Percentiles rank a stretch among this genome's conserved stretches.
Evolutionary conservation across 1,284 basidiomycete species (phyloP).

Genomic region (Inonotus obliquus): DNA sequence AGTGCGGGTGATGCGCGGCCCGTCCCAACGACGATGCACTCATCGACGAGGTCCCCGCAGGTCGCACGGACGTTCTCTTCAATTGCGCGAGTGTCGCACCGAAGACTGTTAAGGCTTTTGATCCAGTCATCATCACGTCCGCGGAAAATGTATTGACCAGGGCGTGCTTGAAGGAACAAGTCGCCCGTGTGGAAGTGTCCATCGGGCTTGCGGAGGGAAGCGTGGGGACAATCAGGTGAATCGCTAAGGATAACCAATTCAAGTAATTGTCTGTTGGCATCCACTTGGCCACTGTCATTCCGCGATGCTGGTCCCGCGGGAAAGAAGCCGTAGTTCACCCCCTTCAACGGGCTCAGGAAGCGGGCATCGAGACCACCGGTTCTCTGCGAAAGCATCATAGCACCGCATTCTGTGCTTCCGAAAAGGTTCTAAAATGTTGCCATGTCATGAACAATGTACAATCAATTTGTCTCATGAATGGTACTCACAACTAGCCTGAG

Average conservation of each 20-base stretch:
- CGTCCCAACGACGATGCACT: slow-evolving; percentile 62
- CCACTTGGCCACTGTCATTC: slow-evolving; percentile 42
- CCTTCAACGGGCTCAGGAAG: slow-evolving; percentile 49
- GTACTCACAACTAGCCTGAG: slow-evolving; percentile 50
- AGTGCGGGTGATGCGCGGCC: slow-evolving; percentile 62
- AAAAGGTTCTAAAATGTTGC: slow-evolving; percentile 50
- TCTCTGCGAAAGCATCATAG: slow-evolving; percentile 52
- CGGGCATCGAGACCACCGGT: slow-evolving; percentile 40
- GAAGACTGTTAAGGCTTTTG: slow-evolving; percentile 66
- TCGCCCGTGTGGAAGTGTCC: slow-evolving; percentile 73
- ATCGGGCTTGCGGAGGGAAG: slow-evolving; percentile 48
- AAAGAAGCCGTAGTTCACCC: slow-evolving; percentile 54
- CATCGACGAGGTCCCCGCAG: slow-evolving; percentile 50
- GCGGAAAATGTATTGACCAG: slow-evolving; percentile 54
- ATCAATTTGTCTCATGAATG: slow-evolving; percentile 17
- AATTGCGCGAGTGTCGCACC: slow-evolving; percentile 69
- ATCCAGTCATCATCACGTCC: slow-evolving; percentile 78
- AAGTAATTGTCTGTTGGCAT: slow-evolving; percentile 45
- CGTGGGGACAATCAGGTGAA: slow-evolving; percentile 62
- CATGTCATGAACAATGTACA: neutral
- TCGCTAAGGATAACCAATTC: slow-evolving; percentile 61
- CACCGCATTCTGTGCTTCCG: slow-evolving; percentile 68
- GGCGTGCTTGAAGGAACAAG: slow-evolving; percentile 54
- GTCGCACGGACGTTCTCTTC: slow-evolving; percentile 60
- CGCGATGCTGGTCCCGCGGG: slow-evolving; percentile 39